Base-by-base conservation (phyloP, 176 grass and related monocot genomes). In the Paspalum notatum region DNA sequence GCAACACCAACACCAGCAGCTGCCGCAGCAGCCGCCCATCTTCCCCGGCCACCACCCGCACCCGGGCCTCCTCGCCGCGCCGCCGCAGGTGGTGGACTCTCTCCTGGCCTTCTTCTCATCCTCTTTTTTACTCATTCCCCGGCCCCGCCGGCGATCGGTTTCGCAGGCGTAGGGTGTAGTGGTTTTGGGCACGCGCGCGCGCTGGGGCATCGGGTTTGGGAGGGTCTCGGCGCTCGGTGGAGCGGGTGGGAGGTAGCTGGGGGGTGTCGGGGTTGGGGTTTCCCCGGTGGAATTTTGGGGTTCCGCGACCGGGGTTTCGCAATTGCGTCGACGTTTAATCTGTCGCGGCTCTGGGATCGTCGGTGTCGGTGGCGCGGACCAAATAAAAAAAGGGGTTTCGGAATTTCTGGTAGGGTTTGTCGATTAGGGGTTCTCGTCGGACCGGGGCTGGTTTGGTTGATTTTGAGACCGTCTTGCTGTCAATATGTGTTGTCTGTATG, bases 61-160 rank as follows among this genome's bases (percentile, higher is more conserved):
- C 60, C 92, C 95, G 20, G 92, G 96, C 50, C 92, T 94, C 90
- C 74, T 98, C 25, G 86, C 96, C 15, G 78, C 96, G 47, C 90
- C 96, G 47, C 90, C 92, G 75, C 92, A 89, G 90, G 96, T 85
- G 5, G n/a, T 59, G 25, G 0, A 5, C 12, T 0, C 15, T 39
- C 32, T 43, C 15, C 38, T 14, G 18, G 9, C 25, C 41, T 20
- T 56, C 25, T 62, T 1, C 5, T 14, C 20, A 12, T 3, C 17
- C 15, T 49, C 10, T 32, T 18, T 70, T 47, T n/a, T n/a, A n/a
- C n/a, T n/a, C n/a, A n/a, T n/a, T n/a, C n/a, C 22, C 9, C 4
- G 22, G 9, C 12, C 8, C 24, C 32, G 32, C 32, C 32, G 32
- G 32, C 66, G 84, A 85, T 83, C 66, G 78, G 47, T 76, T 10